These are phyloP conservation scores for Syzygium malaccense DNA, from an alignment of 441 rosid species.

Conservation along the genomic window DNA sequence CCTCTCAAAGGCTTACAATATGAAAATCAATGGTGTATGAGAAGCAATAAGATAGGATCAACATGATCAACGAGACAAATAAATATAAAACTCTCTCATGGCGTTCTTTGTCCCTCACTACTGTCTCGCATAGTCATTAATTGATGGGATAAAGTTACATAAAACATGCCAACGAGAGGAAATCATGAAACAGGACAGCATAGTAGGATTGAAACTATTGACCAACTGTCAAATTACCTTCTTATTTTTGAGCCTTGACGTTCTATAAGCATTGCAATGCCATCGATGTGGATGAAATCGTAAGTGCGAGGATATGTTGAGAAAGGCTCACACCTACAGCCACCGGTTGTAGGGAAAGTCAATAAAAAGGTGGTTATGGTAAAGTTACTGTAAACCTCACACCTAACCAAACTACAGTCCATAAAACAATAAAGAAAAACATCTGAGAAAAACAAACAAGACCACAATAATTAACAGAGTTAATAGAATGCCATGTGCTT, in stretches of 20 bases:
- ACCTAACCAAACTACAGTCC: background rate
- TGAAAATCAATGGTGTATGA: background rate
- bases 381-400: background rate
- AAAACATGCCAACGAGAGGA: background rate
- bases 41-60: background rate
- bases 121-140: background rate
- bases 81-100: background rate
- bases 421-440: background rate
- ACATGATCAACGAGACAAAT: background rate
- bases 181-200: background rate
- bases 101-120: background rate
- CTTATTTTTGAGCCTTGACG: slow-evolving; percentile 42
- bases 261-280: slow-evolving; percentile 67
- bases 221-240: slow-evolving; percentile 31
- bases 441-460: background rate
- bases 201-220: background rate
- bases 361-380: background rate
- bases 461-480: background rate
- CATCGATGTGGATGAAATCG: slow-evolving; percentile 77
- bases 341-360: slow-evolving; percentile 4
- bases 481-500: background rate
- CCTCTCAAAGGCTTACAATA: background rate
- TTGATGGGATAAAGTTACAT: background rate
- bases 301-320: slow-evolving; percentile 96
- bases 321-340: slow-evolving; percentile 94